phyloP scores from a whole-genome alignment of 495 filamentous ascomycete genomes.

The Neurospora sp. region DNA sequence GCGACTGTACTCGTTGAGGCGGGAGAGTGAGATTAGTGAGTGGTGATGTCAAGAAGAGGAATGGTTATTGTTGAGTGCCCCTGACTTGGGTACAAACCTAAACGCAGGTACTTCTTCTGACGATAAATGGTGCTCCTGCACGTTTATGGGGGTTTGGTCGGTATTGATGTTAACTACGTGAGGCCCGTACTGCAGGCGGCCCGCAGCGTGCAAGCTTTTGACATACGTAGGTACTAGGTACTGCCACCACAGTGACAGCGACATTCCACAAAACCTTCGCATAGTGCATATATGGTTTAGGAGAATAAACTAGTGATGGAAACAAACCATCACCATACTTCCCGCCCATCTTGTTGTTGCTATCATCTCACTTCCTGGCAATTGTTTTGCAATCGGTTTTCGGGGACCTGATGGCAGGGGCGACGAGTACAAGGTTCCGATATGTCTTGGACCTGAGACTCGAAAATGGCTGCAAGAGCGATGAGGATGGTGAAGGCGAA shows the following conservation, averaged over 20 bases:
- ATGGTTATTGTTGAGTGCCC: not conserved
- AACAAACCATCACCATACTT: not conserved
- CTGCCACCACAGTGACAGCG: not conserved
- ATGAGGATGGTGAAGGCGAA: not conserved
- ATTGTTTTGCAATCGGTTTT: not conserved
- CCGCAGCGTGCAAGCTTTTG: not conserved
- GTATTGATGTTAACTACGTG: not conserved
- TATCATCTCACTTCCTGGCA: not conserved
- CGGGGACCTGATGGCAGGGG: not conserved
- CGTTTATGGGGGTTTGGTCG: not conserved
- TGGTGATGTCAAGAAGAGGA: not conserved
- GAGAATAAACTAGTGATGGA: not conserved
- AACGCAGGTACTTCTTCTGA: not conserved
- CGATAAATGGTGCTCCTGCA: not conserved
- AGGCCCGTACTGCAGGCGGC: not conserved
- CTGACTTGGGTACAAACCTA: not conserved
- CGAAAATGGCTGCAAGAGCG: not conserved
- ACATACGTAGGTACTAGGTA: not conserved
- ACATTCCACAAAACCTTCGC: not conserved
- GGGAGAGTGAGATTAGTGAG: not conserved
- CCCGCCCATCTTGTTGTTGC: not conserved
- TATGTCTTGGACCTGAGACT: not conserved
- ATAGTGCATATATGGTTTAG: not conserved
- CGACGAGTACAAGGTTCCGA: not conserved
- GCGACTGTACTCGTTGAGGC: not conserved